A percentile compares a stretch with the other conserved stretches of the same genome.
Evolutionary conservation across 2,329 filamentous ascomycete species (phyloP).

Genomic region (Hypoxylon sp.): DNA sequence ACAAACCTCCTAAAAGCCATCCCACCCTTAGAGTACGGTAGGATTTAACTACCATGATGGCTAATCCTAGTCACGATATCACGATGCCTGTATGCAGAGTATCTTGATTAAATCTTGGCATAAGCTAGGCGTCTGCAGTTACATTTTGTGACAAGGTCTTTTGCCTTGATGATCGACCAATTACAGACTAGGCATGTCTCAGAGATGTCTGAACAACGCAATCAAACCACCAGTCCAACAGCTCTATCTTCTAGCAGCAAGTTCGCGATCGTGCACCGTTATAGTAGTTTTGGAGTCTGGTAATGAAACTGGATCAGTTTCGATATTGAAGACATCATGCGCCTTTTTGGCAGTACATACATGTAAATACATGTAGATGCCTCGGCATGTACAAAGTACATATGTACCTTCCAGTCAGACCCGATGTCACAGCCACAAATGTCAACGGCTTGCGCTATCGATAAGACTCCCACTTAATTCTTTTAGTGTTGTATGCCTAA

Average conservation of each 20-base stretch:
- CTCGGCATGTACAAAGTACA: neutral
- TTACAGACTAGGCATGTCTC: constrained; percentile 29
- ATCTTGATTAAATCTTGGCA: constrained; percentile 40
- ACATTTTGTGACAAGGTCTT: constrained; percentile 25
- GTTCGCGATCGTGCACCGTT: constrained; percentile 1
- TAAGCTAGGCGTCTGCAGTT: constrained; percentile 18
- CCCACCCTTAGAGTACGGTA: neutral
- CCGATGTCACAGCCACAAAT: neutral
- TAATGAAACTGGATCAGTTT: too few relatives aligned
- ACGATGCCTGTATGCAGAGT: constrained; percentile 24
- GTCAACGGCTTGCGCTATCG: constrained; percentile 18
- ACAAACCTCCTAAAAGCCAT: constrained; percentile 1
- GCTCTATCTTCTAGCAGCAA: neutral
- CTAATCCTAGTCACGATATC: constrained; percentile 19
- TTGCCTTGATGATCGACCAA: constrained; percentile 29
- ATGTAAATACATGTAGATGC: constrained; percentile 1
- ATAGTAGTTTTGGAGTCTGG: too few relatives aligned
- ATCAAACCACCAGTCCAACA: neutral
- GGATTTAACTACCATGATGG: neutral
- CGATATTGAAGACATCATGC: neutral
- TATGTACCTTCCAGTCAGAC: neutral
- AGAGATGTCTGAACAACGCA: constrained; percentile 27
- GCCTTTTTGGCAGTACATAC: constrained; percentile 4
- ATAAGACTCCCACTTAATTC: constrained; percentile 20
- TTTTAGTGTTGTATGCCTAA: constrained; percentile 13